Percentiles rank a stretch among this genome's conserved stretches.
Evolutionary conservation across 768 basidiomycete genomes (phyloP).

Genomic region (Rhodosporidiobolus sp.): DNA sequence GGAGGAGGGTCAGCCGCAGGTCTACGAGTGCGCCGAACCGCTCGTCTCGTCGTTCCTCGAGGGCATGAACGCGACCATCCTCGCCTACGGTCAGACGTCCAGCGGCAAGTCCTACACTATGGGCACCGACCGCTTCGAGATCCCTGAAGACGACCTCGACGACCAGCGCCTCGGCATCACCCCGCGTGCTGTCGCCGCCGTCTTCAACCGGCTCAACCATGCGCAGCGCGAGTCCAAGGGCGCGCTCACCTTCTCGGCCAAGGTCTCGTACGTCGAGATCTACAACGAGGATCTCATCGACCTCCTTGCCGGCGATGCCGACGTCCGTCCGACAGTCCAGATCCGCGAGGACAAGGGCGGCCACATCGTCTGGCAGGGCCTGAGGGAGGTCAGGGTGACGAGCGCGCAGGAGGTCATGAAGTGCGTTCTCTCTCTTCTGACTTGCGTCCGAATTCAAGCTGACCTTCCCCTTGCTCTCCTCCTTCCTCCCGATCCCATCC

Average conservation of each 20-base stretch:
- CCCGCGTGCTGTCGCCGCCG: conserved; percentile 83
- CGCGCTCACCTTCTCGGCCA: conserved; percentile 58
- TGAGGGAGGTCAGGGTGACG: conserved; percentile 85
- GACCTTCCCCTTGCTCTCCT: neutral
- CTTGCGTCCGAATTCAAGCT: too few species aligned
- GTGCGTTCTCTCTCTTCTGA: conserved; percentile 54
- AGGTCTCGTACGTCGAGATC: conserved; percentile 92
- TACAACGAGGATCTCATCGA: conserved; percentile 99
- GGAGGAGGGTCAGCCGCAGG: conserved; percentile 74
- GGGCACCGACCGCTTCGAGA: conserved; percentile 73
- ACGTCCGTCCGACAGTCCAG: conserved; percentile 72
- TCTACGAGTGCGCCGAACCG: conserved; percentile 79
- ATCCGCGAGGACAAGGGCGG: conserved; percentile 97
- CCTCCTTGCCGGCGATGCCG: conserved; percentile 69
- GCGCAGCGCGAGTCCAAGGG: conserved; percentile 61
- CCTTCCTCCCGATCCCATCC: conserved; percentile 4
- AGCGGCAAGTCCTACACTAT: conserved; percentile 97
- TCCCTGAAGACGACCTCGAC: conserved; percentile 45
- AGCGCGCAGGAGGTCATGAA: conserved; percentile 85
- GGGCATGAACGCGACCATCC: conserved; percentile 95
- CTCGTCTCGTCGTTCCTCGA: conserved; percentile 82
- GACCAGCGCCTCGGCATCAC: conserved; percentile 77
- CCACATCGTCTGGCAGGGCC: conserved; percentile 92
- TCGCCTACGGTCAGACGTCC: conserved; percentile 96
- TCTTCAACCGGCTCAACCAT: conserved; percentile 75